Evolutionary conservation across 352 stramenopile genomes (phyloP), one percentile per base, ranked within the genome.

Genomic region (Phytophthora ohioensis): DNA sequence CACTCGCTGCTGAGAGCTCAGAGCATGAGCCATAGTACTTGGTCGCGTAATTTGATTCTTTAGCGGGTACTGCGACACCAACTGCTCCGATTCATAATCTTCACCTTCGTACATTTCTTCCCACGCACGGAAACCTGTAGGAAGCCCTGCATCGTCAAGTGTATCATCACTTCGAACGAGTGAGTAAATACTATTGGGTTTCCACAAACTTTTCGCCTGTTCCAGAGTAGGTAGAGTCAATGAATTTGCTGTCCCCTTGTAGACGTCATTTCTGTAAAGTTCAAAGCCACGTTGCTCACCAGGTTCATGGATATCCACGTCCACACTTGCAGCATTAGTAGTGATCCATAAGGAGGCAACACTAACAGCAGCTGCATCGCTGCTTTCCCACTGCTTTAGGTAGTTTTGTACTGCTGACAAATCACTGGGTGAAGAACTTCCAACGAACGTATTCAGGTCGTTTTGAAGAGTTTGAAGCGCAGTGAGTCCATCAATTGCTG

Each of bases 221-320:
- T 69, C 57, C 2, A 85, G 34, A 32, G 59, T 80, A 1, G 81
- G 82, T 3, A 89, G 48, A 7, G 58, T 31, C 27, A 64, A 36
- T 2, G 32, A 53, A 15, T 30, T 51, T 0, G 27, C 36, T 3
- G 60, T 43, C 5, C 39, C 75, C 11, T 65, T 66, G 32, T 72
- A 92, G 0, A 34, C 51, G 10, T 32, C 13, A 17, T 67, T 86
- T 12, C 68, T 45, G n/a, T 67, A 77, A 0, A 92, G 64, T 51
- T 92, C 84, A 62, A 92, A 89, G 8, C 84, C 84, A 3, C 47
- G 64, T 59, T 92, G 84, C 2, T 66, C 46, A 0, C 80, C 81
- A 30, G 71, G 54, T 15, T 73, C 47, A 4, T 42, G 49, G 9
- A 62, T 27, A 38, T 91, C 82, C 4, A 92, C 66, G 59, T 92